Base-by-base conservation (phyloP, 2,329 filamentous ascomycete genomes). In the Neobulgaria alba region DNA sequence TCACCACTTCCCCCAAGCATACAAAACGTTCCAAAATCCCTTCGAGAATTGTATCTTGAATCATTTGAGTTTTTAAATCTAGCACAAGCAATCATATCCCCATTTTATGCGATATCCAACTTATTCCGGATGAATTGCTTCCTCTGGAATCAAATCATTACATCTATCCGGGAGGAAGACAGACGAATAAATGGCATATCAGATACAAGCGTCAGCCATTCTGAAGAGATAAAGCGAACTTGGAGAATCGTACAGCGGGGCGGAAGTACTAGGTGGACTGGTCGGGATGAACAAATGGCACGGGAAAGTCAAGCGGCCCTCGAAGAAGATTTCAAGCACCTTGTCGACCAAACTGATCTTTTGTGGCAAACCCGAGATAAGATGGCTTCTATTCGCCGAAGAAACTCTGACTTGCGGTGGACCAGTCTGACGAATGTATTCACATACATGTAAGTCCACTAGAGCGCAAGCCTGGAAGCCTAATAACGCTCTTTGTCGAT, bases 61-160 rank as follows among this genome's bases (percentile, higher is more conserved):
- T 51, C 52, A 3, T 46, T 57, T 14, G 39, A 35, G 8, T 48
- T 48, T 21, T 15, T 53, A n/a, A 31, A 53, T 30, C 29, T 52
- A 14, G 26, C 31, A 3, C 12, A 52, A 23, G 46, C 48, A 8
- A 31, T 39, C 7, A 4, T 16, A 7, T 54, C 53, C 5, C 54
- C 54, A 4, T 57, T 56, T 36, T 53, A 52, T 23, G 38, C 46
- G 2, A 38, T 56, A 4, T 51, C 51, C n/a, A 45, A 38, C 19
- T 45, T 57, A 2, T 38, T 57, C 3, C 50, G 50, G 12, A 48
- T 56, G 4, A 54, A 57, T 31, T 52, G 46, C 19, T 52, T 52
- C 39, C 53, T 47, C 39, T 58, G 55, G 56, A 57, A 53, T 34
- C 43, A 54, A 29, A 52, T 57, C 12, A 55, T 58, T n/a, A 52